A percentile compares a stretch with the other conserved stretches of the same genome.
phyloP scores from a whole-genome alignment of 192 early-diverging fungal genomes.

The Spizellomyces sp. region DNA sequence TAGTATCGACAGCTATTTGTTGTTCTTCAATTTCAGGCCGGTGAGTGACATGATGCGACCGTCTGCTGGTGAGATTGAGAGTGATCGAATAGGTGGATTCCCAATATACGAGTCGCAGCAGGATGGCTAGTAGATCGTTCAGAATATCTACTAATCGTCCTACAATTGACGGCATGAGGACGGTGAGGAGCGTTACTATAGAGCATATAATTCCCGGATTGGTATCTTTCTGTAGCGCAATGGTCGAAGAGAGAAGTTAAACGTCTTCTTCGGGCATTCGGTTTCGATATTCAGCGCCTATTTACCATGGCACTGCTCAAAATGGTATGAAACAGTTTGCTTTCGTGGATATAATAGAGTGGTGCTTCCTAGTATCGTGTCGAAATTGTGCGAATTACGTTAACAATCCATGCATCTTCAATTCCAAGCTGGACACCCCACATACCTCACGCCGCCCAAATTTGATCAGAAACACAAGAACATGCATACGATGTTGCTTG shows the following conservation, averaged over 20 bases:
- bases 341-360: conserved; percentile 18
- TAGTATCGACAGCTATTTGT: too few species aligned
- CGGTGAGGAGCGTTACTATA: conserved; percentile 6
- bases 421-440: neutral
- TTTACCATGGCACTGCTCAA: conserved; percentile 22
- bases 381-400: neutral
- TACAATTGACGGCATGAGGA: conserved; percentile 13
- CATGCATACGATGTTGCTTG: conserved; percentile 17
- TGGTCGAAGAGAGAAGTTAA: neutral
- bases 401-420: neutral
- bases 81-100: conserved; percentile 4
- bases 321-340: conserved; percentile 22
- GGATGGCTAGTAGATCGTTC: conserved; percentile 13
- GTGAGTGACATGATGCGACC: too few species aligned
- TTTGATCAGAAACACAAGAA: conserved; percentile 14
- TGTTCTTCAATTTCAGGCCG: too few species aligned
- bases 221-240: conserved; percentile 8
- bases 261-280: neutral
- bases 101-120: conserved; percentile 19
- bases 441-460: conserved; percentile 17
- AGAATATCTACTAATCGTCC: conserved; percentile 9
- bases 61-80: neutral
- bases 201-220: conserved; percentile 20
- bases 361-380: conserved; percentile 15
- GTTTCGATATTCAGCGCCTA: too few species aligned